Percentiles rank a stretch among this genome's conserved stretches.
Evolutionary conservation across 1,284 basidiomycete species (phyloP).

Genomic region (Grifola frondosa): DNA sequence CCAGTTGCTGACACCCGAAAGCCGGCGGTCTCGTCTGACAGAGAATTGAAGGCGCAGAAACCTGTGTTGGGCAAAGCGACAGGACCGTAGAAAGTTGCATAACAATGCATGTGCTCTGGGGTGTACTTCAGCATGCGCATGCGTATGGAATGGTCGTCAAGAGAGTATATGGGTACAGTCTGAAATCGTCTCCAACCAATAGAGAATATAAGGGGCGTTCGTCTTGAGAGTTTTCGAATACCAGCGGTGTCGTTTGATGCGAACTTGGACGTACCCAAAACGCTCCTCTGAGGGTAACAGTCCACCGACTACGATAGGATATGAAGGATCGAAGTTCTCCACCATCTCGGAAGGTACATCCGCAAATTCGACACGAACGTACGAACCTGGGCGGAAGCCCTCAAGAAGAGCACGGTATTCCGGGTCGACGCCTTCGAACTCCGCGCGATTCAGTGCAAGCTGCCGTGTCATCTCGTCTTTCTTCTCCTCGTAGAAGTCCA

Average conservation of each 20-base stretch:
- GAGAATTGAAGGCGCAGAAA: conserved; percentile 94
- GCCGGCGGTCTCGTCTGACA: conserved; percentile 63
- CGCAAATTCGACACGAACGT: conserved; percentile 88
- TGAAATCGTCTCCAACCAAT: conserved; percentile 98
- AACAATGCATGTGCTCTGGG: conserved; percentile 99
- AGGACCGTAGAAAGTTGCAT: conserved; percentile 95
- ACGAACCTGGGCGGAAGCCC: conserved; percentile 89
- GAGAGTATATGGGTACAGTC: conserved; percentile 89
- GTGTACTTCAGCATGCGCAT: conserved; percentile 99
- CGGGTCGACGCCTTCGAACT: conserved; percentile 82
- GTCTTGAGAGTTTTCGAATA: conserved; percentile 92
- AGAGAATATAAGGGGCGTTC: conserved; percentile 95
- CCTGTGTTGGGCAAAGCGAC: conserved; percentile 93
- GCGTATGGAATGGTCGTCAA: conserved; percentile 96
- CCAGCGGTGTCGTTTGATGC: conserved; percentile 98
- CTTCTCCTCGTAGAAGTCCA: conserved; percentile 88
- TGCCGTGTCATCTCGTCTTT: conserved; percentile 92
- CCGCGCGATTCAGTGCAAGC: conserved; percentile 80
- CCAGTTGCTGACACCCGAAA: conserved; percentile 95
- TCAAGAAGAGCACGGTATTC: conserved; percentile 84
- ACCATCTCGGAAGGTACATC: conserved; percentile 91
- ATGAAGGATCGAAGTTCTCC: conserved; percentile 89
- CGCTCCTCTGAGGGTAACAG: conserved; percentile 89
- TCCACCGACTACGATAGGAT: conserved; percentile 92
- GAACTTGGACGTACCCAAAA: conserved; percentile 92